Percentiles rank a stretch among this genome's conserved stretches.
phyloP scores from a whole-genome alignment of 2,329 filamentous ascomycete species.

The Sclerotiophoma versabilis region DNA sequence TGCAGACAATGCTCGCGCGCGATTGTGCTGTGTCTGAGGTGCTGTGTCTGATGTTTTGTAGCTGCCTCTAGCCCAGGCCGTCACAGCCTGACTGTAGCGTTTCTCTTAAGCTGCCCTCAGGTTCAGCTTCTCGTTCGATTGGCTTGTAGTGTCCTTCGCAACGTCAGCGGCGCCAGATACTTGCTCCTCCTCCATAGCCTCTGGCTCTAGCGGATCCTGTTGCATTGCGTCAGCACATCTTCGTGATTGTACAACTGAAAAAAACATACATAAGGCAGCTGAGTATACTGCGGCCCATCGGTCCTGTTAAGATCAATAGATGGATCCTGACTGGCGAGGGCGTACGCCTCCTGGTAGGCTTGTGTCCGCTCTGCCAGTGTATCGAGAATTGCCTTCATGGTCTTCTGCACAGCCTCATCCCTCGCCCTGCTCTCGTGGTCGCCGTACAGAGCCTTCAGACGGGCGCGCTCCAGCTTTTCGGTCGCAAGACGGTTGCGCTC shows the following conservation, averaged over 20 bases:
- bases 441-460: slow-evolving; percentile 76
- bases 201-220: slow-evolving; percentile 31
- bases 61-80: background rate
- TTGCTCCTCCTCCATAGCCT: slow-evolving; percentile 20
- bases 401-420: slow-evolving; percentile 72
- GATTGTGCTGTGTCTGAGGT: background rate
- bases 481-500: slow-evolving; percentile 92
- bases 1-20: background rate
- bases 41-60: background rate
- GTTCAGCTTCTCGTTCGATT: slow-evolving; percentile 25
- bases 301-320: slow-evolving; percentile 35
- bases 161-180: slow-evolving; percentile 11
- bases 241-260: background rate
- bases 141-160: slow-evolving; percentile 13
- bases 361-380: slow-evolving; percentile 87
- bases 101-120: slow-evolving; percentile 17
- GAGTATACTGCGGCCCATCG: slow-evolving; percentile 36
- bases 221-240: slow-evolving; percentile 11
- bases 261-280: slow-evolving; percentile 34
- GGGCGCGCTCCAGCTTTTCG: slow-evolving; percentile 70
- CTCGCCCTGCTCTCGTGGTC: slow-evolving; percentile 70
- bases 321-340: slow-evolving; percentile 64
- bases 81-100: background rate
- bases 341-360: slow-evolving; percentile 79
- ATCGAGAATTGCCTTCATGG: slow-evolving; percentile 84